Base-by-base conservation (phyloP, 768 basidiomycete species). In the Podaxis carcinomalis region DNA sequence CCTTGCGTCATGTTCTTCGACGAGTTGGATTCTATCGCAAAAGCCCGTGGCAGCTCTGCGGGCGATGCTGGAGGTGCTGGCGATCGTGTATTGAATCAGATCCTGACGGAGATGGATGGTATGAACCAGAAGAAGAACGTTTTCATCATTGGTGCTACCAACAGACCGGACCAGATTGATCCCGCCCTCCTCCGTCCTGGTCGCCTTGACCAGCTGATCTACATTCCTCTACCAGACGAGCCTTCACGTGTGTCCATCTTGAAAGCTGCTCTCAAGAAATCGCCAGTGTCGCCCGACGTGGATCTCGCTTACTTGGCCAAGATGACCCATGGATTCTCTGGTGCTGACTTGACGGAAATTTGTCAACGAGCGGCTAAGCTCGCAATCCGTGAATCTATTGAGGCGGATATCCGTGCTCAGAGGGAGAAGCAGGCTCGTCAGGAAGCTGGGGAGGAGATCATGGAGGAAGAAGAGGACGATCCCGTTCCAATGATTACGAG, bases 1-100 rank as follows among this genome's bases (percentile, higher is more conserved):
- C 97, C 97, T 58, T 98, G 97, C 72, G 97, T 99, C 68, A 97
- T 99, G 94, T 99, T 99, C 92, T 99, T 99, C 77, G 97, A 99
- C 69, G 97, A 99, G 75, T 82, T 99, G 73, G 97, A 99, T 74
- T 97, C 96, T 14, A 98, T 99, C 69, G 97, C 97, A 50, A 98
- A 98, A 80, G 86, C 95, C 56, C 93, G 97, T 77, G 97, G 97
- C 63, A 84, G 86, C 70, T 90, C 93, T 57, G 77, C 81, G 7
- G 95, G 95, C 40, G 97, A 98, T 75, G 97, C 77, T 57, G 97
- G 97, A 65, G 97, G 97, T 64, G 96, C 97, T 11, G 90, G 96
- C 39, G 97, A 99, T 71, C 93, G 97, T 79, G 97, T 98, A 14
- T 83, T 99, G 61, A 98, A 99, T 77, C 93, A 95, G 71, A 91